Conservation (phyloP, 192 early-diverging fungal species). For the Entomortierella beljakovae region DNA sequence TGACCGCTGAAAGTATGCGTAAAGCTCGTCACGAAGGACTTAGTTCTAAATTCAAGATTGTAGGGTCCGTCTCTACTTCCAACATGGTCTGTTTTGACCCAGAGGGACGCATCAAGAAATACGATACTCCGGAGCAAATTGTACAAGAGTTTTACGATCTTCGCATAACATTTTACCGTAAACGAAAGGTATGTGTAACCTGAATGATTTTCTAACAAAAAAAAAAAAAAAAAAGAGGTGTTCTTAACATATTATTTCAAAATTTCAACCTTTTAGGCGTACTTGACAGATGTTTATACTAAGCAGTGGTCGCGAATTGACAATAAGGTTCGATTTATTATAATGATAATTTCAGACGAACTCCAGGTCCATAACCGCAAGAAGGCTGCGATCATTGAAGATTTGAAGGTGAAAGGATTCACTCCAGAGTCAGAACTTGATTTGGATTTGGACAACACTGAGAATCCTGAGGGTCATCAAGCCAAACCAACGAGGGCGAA, state of each 20-base stretch:
- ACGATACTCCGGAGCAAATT: constrained; percentile 80
- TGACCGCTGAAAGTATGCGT: constrained; percentile 75
- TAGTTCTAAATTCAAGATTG: constrained; percentile 85
- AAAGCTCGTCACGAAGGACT: constrained; percentile 83
- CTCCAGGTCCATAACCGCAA: constrained; percentile 90
- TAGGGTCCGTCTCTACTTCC: constrained; percentile 75
- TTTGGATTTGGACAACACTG: constrained; percentile 61
- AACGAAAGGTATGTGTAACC: constrained; percentile 77
- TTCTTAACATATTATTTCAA: background rate
- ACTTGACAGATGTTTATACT: constrained; percentile 71
- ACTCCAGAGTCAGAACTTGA: constrained; percentile 65
- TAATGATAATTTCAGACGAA: constrained; percentile 88
- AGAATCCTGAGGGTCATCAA: constrained; percentile 32
- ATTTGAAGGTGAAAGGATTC: constrained; percentile 78
- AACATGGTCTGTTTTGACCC: constrained; percentile 98
- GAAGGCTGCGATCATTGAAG: constrained; percentile 77
- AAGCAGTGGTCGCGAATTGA: constrained; percentile 77
- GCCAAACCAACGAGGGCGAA: constrained; percentile 25
- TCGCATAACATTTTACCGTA: constrained; percentile 85
- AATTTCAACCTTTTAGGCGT: constrained; percentile 45
- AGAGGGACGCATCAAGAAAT: constrained; percentile 87
- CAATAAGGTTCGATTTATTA: constrained; percentile 90
- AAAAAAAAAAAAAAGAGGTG: background rate
- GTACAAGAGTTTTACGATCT: constrained; percentile 90
- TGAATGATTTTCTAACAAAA: background rate